Percentiles rank a stretch among this genome's conserved stretches.
phyloP scores from a whole-genome alignment of 495 filamentous ascomycete species.

The Pseudevernia furfuracea region DNA sequence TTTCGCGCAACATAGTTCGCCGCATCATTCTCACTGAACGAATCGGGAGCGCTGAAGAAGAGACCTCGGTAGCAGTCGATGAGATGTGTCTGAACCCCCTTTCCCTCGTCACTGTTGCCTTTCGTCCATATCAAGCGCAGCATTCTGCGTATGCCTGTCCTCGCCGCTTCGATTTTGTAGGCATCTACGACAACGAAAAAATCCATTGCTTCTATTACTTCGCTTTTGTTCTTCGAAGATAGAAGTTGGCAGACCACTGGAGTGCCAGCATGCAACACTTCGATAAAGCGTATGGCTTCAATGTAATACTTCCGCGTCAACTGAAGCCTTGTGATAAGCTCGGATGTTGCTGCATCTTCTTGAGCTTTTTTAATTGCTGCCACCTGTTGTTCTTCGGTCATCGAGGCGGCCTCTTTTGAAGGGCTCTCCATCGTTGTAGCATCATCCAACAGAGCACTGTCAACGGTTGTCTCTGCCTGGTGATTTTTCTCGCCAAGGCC shows the following conservation, averaged over 20 bases:
- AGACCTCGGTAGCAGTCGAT: constrained; percentile 95
- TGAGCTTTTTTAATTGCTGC: constrained; percentile 55
- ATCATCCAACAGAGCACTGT: constrained; percentile 76
- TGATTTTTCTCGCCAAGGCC: constrained; percentile 59
- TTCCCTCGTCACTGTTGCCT: constrained; percentile 97
- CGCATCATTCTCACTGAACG: constrained; percentile 78
- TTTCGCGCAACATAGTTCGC: constrained; percentile 95
- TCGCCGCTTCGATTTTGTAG: constrained; percentile 89
- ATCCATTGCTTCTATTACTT: constrained; percentile 98
- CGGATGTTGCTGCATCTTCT: constrained; percentile 65
- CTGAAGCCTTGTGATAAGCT: constrained; percentile 75
- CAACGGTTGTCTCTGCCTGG: constrained; percentile 52
- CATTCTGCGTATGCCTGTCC: constrained; percentile 85
- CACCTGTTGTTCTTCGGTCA: constrained; percentile 52
- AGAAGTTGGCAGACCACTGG: constrained; percentile 74
- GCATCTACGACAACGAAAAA: constrained; percentile 91
- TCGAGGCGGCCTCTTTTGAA: constrained; percentile 51
- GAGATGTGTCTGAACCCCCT: constrained; percentile 92
- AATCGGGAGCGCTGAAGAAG: constrained; percentile 89
- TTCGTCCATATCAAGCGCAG: constrained; percentile 97
- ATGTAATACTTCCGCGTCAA: constrained; percentile 82
- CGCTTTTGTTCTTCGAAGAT: constrained; percentile 89
- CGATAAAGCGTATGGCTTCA: constrained; percentile 89
- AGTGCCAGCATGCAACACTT: constrained; percentile 80
- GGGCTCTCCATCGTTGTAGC: constrained; percentile 67